Evolutionary conservation across 305 asterid genomes (phyloP).

Genomic region (Fraxinus greggii): DNA sequence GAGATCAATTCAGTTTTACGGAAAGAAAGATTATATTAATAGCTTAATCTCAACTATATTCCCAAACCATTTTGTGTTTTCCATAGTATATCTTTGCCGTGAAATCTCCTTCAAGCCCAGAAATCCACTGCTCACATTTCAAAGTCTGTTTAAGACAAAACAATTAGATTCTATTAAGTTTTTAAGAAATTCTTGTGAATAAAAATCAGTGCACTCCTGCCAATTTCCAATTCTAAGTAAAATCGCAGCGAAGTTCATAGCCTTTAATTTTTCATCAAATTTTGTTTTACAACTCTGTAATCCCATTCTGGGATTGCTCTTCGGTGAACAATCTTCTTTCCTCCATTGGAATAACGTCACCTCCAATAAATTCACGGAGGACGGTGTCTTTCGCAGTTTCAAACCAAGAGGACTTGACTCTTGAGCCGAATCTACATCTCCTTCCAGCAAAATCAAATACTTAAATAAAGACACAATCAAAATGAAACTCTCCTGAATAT

Average conservation of each 20-base stretch:
- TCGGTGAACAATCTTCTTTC: neutral
- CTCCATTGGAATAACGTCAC: constrained; percentile 7
- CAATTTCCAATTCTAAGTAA: constrained; percentile 48
- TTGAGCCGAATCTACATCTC: constrained; percentile 12
- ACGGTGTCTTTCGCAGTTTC: constrained; percentile 38
- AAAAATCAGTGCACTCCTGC: constrained; percentile 40
- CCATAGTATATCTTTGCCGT: constrained; percentile 49
- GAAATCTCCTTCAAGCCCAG: constrained; percentile 49
- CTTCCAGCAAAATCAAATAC: constrained; percentile 22
- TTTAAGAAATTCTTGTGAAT: neutral
- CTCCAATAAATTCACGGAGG: constrained; percentile 37
- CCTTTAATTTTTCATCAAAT: constrained; percentile 38
- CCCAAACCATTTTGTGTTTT: constrained; percentile 63
- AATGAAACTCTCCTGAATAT: neutral
- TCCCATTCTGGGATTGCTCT: neutral
- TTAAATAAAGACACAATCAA: neutral
- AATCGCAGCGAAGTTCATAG: constrained; percentile 48
- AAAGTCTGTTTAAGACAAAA: neutral
- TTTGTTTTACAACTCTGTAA: neutral
- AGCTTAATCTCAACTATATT: too few species aligned
- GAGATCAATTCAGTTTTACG: too few species aligned
- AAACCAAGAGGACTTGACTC: constrained; percentile 40
- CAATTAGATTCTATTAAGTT: neutral
- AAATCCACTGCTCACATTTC: constrained; percentile 26
- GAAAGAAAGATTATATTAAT: too few species aligned